Base-by-base conservation (phyloP, 2,329 filamentous ascomycete genomes). In the Camillea tinctor region DNA sequence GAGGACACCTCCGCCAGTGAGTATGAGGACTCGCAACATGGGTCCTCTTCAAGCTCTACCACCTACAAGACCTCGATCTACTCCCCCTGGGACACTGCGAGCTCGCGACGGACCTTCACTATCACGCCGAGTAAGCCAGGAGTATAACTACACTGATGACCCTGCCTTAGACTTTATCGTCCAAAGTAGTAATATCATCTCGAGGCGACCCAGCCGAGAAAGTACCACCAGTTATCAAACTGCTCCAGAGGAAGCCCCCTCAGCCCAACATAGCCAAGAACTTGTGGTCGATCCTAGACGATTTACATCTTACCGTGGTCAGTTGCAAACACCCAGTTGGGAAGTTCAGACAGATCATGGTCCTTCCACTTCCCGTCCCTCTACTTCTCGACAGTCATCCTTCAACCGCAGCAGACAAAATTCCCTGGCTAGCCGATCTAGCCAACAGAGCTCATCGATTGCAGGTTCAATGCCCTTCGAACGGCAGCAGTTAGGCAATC, bases 21-120 rank as follows among this genome's bases (percentile, higher is more conserved):
- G 76, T 64, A 75, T 81, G 71, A 72, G 72, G n/a, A 79, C 75
- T 3, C 74, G 77, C 23, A 77, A 74, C 26, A 70, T 73, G 6
- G 64, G 70, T 8, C 66, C 71, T 15, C 66, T 74, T 13, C 69
- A 72, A 52, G 77, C 73, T 2, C 73, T 72, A 13, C 71, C 72
- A 15, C 72, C 75, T 13, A 64, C 74, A 11, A 75, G 77, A 23
- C 67, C 77, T 4, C 72, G 73, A 44, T 75, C 75, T 13, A 76
- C 73, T 2, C 73, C 74, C 2, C 69, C 74, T 15, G 64, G 59
- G 48, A 61, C 65, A 7, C 56, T 69, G 30, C 36, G 50, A 19
- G 26, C 48, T 20, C 44, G 58, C 54, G 60, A 48, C 9, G 52
- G 54, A 20, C 56, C 66, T 59, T 61, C 65, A 55, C 58, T 72